A percentile compares a stretch with the other conserved stretches of the same genome.
Conservation (phyloP, 2,329 filamentous ascomycete genomes). For the Exophiala lecanii-corni region DNA sequence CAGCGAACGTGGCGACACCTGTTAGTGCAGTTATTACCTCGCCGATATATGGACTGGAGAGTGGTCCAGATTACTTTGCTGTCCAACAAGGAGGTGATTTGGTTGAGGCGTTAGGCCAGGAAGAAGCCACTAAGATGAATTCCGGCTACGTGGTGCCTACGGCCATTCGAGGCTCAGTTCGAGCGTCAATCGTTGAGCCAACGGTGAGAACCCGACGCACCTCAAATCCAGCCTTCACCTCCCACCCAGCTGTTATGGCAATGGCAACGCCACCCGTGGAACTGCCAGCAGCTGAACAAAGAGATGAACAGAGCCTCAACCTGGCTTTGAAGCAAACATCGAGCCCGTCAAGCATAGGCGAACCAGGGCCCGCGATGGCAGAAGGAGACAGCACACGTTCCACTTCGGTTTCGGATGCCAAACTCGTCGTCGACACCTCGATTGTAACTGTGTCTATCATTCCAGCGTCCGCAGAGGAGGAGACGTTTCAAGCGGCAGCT, state of each 20-base stretch:
- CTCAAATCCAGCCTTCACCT: constrained; percentile 21
- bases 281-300: constrained; percentile 8
- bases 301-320: not conserved
- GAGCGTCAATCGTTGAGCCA: constrained; percentile 9
- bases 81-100: constrained; percentile 11
- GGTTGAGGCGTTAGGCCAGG: too few species aligned
- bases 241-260: constrained; percentile 21
- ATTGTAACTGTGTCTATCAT: constrained; percentile 5
- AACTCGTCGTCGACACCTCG: constrained; percentile 7
- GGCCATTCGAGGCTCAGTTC: constrained; percentile 7
- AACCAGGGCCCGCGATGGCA: constrained; percentile 23
- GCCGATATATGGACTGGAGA: constrained; percentile 6
- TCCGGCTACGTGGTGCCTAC: not conserved
- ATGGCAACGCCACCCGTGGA: constrained; percentile 22
- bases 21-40: constrained; percentile 14
- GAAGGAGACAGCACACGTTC: constrained; percentile 9
- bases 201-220: constrained; percentile 10
- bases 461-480: constrained; percentile 13
- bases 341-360: constrained; percentile 18
- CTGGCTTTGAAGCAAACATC: constrained; percentile 3
- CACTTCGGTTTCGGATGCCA: constrained; percentile 10
- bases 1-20: constrained; percentile 12
- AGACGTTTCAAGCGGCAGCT: constrained; percentile 10
- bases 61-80: constrained; percentile 11
- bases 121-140: too few species aligned